These are phyloP conservation scores for Allium fistulosum DNA, from an alignment of 106 monocot species.

Conservation along the genomic window DNA sequence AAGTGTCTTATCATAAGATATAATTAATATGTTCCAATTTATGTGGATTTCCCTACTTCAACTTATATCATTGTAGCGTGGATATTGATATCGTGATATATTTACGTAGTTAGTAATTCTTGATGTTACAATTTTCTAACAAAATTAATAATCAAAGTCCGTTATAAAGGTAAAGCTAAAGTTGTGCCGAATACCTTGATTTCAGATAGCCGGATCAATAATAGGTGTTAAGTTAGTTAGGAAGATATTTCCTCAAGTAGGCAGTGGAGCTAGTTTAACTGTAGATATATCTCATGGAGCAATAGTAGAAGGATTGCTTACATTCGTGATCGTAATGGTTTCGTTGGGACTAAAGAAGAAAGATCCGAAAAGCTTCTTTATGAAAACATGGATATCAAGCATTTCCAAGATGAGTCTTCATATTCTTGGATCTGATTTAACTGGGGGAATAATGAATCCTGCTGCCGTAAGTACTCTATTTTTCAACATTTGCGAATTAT, in stretches of 20 bases:
- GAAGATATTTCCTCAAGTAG: constrained; percentile 51
- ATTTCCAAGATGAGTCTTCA: constrained; percentile 71
- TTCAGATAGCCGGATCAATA: constrained; percentile 58
- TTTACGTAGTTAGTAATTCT: too few species aligned
- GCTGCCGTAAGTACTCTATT: constrained; percentile 62
- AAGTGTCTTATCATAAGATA: too few species aligned
- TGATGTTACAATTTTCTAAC: too few species aligned
- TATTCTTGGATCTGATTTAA: constrained; percentile 82
- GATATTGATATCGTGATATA: too few species aligned
- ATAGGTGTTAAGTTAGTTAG: constrained; percentile 54
- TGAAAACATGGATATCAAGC: constrained; percentile 94
- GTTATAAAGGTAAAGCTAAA: too few species aligned
- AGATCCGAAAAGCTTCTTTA: constrained; percentile 68
- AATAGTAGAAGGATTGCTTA: constrained; percentile 71
- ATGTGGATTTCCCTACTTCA: too few species aligned
- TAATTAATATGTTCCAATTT: too few species aligned
- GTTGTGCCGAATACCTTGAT: neutral
- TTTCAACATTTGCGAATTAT: neutral
- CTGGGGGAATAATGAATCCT: constrained; percentile 98
- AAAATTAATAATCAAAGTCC: too few species aligned
- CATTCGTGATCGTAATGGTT: constrained; percentile 64
- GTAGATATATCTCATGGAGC: constrained; percentile 79
- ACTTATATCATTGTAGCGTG: too few species aligned
- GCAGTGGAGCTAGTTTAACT: constrained; percentile 67
- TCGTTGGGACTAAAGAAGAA: constrained; percentile 67